Evolutionary conservation across 2,329 filamentous ascomycete genomes (phyloP), one percentile per base, ranked within the genome.

Genomic region (Cytospora leucostoma): DNA sequence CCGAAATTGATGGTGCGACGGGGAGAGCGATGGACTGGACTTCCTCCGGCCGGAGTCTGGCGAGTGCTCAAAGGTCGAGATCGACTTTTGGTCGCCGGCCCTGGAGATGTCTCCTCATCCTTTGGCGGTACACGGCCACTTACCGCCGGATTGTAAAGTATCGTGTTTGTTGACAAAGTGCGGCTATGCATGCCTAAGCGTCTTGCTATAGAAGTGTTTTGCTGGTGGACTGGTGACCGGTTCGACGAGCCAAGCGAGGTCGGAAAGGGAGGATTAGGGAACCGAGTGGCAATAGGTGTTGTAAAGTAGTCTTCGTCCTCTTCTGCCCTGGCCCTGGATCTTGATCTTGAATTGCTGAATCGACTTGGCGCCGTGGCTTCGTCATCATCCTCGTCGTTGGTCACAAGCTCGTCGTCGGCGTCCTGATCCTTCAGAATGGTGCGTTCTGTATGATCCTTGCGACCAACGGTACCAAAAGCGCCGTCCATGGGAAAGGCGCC

Each of bases 381-480:
- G 56, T 86, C 82, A 61, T 85, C 84, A 50, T 88, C 86, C 62
- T 93, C 90, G 62, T 92, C 90, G 62, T 93, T 91, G 4, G 90
- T 93, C 13, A 91, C 84, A n/a, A 93, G 79, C 74, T 97, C 93
- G 70, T 97, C 93, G 70, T 97, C 93, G 0, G 92, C 92, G 72
- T 96, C 92, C 7, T 88, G 91, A 70, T 95, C 92, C 67, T 82
- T 83, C 57, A 80, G 77, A 32, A 79, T 70, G 78, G 82, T 51
- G 70, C 74, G 79, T 67, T 62, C 63, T 35, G 64, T 53, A 27
- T 66, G 63, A 53, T 65, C 63, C 37, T 56, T 53, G 35, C 65
- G 59, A 32, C 56, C 59, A 33, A 65, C 17, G 15, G 21, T 15
- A 32, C 65, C 65, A 8, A 62, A 55, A 10, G 63, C 49, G 11